Conservation (phyloP, 2,329 filamentous ascomycete genomes). For the Shiraia bambusicola region DNA sequence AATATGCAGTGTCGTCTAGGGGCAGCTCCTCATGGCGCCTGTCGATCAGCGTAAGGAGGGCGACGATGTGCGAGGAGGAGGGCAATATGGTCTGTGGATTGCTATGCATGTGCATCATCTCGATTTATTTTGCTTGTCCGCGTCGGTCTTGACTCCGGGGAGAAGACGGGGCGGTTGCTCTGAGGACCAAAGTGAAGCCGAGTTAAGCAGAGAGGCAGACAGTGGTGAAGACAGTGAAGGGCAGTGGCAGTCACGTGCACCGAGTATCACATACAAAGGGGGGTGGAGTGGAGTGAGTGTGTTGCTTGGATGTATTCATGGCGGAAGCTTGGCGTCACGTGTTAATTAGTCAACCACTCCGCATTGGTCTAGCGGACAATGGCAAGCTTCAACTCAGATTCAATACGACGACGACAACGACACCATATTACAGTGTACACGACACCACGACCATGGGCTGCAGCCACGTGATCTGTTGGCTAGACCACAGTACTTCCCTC, state of each 20-base stretch:
- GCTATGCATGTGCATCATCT: conserved; percentile 18
- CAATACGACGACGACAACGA: conserved; percentile 1
- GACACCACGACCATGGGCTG: conserved; percentile 28
- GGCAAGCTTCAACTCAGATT: conserved; percentile 3
- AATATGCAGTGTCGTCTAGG: conserved; percentile 6
- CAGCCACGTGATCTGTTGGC: conserved; percentile 18
- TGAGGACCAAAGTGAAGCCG: too few relatives aligned
- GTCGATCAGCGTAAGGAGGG: conserved; percentile 16
- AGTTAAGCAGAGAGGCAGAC: too few relatives aligned
- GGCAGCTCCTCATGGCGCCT: conserved; percentile 22
- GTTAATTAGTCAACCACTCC: too few relatives aligned
- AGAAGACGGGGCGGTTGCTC: too few relatives aligned
- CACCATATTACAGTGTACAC: conserved; percentile 12
- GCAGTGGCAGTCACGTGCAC: too few relatives aligned
- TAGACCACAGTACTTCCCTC: conserved; percentile 12
- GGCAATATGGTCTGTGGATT: conserved; percentile 4
- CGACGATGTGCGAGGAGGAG: conserved; percentile 7
- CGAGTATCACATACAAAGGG: too few relatives aligned
- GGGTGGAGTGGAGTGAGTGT: too few relatives aligned
- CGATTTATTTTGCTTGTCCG: too few relatives aligned
- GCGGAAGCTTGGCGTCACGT: too few relatives aligned
- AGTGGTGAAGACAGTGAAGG: too few relatives aligned
- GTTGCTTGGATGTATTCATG: too few relatives aligned
- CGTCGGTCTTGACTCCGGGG: too few relatives aligned
- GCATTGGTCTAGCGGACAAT: conserved; percentile 9